Conservation (phyloP, 257 asterid genomes). For the Primulina huaijiensis region DNA sequence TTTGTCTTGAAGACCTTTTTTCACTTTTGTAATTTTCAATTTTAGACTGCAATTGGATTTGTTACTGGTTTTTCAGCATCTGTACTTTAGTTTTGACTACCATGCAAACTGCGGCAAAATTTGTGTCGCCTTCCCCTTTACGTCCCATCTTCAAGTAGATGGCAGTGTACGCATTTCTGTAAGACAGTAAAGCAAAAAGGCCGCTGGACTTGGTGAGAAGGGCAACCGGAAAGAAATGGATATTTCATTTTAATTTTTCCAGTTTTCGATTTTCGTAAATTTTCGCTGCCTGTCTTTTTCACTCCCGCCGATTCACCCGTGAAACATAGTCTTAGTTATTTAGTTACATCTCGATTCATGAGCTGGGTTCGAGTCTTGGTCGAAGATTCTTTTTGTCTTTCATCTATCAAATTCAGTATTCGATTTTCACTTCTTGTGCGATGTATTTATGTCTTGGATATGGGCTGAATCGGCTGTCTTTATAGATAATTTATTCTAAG, state of each 20-base stretch:
- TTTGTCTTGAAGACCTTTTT: slow-evolving; percentile 31
- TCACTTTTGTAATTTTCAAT: slow-evolving; percentile 17
- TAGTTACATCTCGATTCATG: too few species aligned
- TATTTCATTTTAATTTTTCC: background rate
- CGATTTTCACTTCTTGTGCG: too few species aligned
- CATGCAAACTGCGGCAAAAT: background rate
- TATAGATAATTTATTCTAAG: too few species aligned
- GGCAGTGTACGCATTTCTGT: background rate
- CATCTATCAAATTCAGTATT: too few species aligned
- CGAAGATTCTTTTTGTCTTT: too few species aligned
- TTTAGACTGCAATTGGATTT: slow-evolving; percentile 32
- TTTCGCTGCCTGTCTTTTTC: too few species aligned
- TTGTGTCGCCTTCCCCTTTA: background rate
- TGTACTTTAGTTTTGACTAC: background rate
- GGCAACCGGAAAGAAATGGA: background rate
- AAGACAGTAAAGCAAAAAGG: background rate
- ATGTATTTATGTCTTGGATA: too few species aligned
- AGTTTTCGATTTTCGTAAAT: too few species aligned
- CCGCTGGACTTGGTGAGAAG: background rate
- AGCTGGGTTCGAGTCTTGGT: too few species aligned
- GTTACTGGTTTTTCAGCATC: slow-evolving; percentile 16
- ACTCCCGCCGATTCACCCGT: too few species aligned
- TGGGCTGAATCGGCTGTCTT: too few species aligned
- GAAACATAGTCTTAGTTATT: too few species aligned
- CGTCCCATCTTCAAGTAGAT: background rate